phyloP scores from a whole-genome alignment of 495 filamentous ascomycete genomes.

The Trichocladium antarcticum region DNA sequence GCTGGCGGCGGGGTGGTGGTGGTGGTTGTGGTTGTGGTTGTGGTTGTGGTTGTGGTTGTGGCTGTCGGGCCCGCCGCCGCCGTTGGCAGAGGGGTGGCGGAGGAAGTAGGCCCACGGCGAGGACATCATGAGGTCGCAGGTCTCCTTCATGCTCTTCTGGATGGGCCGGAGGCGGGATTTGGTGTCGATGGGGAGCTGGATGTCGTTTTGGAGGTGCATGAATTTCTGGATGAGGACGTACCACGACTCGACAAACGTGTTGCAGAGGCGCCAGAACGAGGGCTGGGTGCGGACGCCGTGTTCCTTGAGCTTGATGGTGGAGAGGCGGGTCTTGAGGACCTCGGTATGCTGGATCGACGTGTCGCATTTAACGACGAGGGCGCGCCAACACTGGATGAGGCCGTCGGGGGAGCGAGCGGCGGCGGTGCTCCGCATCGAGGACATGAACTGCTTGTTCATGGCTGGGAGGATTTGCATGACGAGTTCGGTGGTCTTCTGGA shows the following conservation, averaged over 20 bases:
- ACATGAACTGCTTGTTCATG: constrained; percentile 51
- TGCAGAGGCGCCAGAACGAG: constrained; percentile 75
- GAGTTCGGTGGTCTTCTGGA: constrained; percentile 54
- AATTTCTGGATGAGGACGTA: constrained; percentile 60
- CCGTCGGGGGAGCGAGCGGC: constrained; percentile 35
- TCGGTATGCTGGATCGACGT: constrained; percentile 55
- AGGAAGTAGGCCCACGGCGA: constrained; percentile 61
- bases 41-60: not conserved
- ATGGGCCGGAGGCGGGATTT: constrained; percentile 62
- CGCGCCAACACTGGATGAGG: constrained; percentile 54
- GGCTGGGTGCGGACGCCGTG: constrained; percentile 62
- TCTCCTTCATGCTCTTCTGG: constrained; percentile 65
- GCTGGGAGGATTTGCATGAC: constrained; percentile 55
- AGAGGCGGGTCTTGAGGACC: constrained; percentile 56
- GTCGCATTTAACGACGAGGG: constrained; percentile 54
- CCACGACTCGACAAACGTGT: constrained; percentile 64
- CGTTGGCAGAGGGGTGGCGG: constrained; percentile 10
- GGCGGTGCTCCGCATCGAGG: constrained; percentile 35
- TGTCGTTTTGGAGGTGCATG: constrained; percentile 49
- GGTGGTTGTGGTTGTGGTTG: not conserved
- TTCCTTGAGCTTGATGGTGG: constrained; percentile 74
- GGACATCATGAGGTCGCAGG: constrained; percentile 56
- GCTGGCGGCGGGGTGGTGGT: not conserved
- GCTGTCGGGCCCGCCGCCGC: not conserved
- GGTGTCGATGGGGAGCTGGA: constrained; percentile 55